Evolutionary conservation across 2,329 filamentous ascomycete species (phyloP).

Genomic region (Harringtonia lauricola): DNA sequence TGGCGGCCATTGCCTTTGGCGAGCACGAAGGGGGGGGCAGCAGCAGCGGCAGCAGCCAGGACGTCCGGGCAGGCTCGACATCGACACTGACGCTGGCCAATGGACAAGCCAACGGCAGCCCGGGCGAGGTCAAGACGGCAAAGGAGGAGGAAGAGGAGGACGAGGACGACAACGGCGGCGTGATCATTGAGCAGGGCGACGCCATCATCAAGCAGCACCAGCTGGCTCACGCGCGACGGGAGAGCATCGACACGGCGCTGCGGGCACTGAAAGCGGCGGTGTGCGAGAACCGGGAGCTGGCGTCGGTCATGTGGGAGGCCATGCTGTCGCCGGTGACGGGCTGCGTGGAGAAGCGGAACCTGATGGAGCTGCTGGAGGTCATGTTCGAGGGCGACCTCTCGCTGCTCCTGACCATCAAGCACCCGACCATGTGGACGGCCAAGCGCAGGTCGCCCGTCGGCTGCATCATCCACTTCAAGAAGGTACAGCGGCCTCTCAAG

Average conservation of each 20-base stretch:
- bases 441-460: constrained; percentile 11
- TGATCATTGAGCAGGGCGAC: constrained; percentile 37
- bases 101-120: background rate
- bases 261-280: constrained; percentile 38
- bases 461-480: constrained; percentile 10
- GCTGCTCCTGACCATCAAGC: constrained; percentile 32
- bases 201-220: constrained; percentile 30
- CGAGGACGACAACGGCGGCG: constrained; percentile 23
- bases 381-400: constrained; percentile 37
- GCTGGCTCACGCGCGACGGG: constrained; percentile 34
- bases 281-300: constrained; percentile 28
- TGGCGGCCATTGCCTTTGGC: constrained; percentile 54
- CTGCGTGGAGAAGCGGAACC: constrained; percentile 34
- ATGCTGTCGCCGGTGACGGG: constrained; percentile 35
- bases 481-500: constrained; percentile 9
- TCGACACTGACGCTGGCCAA: too few relatives aligned
- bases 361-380: constrained; percentile 39
- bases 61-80: too few relatives aligned
- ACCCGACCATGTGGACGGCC: constrained; percentile 34
- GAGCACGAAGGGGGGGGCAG: constrained; percentile 35
- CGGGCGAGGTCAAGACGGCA: constrained; percentile 43
- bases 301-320: constrained; percentile 36
- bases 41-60: background rate
- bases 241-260: constrained; percentile 34
- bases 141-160: constrained; percentile 23